A percentile compares a stretch with the other conserved stretches of the same genome.
Conservation (phyloP, 2,329 filamentous ascomycete species). For the Fusarium oxysporum region DNA sequence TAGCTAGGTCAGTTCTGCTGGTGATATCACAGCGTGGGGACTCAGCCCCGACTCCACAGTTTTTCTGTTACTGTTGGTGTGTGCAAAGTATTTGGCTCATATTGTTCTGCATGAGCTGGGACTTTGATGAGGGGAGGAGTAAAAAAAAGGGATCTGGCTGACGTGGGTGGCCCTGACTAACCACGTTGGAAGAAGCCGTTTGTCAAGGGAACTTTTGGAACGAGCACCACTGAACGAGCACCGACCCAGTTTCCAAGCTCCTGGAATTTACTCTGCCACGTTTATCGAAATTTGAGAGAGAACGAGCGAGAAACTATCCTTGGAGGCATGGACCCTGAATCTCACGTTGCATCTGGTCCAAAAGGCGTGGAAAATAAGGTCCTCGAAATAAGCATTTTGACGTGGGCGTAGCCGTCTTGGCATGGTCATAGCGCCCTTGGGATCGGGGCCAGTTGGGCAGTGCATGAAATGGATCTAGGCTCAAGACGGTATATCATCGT, state of each 20-base stretch:
- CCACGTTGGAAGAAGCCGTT: conserved; percentile 20
- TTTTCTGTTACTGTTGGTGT: neutral
- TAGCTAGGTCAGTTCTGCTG: neutral
- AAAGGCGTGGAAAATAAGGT: conserved; percentile 20
- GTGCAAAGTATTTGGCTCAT: conserved; percentile 33
- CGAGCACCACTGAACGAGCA: neutral
- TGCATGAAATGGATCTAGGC: conserved; percentile 19
- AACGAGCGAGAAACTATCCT: neutral
- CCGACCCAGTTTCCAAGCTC: neutral
- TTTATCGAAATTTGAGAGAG: neutral
- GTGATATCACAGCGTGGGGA: conserved; percentile 26
- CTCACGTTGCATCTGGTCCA: neutral
- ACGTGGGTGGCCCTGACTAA: conserved; percentile 19
- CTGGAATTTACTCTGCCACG: neutral
- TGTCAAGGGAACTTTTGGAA: conserved; percentile 31
- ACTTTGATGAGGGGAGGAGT: neutral
- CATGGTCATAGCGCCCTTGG: conserved; percentile 24
- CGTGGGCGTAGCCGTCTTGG: conserved; percentile 41
- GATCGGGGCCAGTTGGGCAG: conserved; percentile 29
- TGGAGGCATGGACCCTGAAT: conserved; percentile 4
- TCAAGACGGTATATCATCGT: conserved; percentile 1
- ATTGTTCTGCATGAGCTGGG: conserved; percentile 7
- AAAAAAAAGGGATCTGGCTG: conserved; percentile 16
- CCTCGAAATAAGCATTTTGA: conserved; percentile 29
- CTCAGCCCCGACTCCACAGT: conserved; percentile 20